phyloP scores from a whole-genome alignment of 805 yeast genomes.

The Pichia heedii region DNA sequence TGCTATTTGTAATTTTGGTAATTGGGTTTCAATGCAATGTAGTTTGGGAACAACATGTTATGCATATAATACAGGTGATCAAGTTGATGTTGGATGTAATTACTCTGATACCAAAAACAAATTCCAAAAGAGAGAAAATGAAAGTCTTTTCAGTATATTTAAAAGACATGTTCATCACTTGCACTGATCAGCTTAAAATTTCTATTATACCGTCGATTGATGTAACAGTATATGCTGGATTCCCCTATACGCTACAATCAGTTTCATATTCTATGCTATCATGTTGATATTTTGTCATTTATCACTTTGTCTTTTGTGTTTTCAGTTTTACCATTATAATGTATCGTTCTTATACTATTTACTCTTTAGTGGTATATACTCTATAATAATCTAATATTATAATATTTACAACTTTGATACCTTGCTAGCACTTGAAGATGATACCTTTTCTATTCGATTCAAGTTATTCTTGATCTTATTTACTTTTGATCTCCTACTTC shows the following conservation, averaged over 20 bases:
- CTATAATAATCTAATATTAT: not conserved
- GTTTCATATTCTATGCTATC: not conserved
- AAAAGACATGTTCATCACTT: conserved; percentile 12
- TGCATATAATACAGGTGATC: conserved; percentile 36
- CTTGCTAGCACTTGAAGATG: not conserved
- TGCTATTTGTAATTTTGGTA: conserved; percentile 48
- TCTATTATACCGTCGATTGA: too few relatives aligned
- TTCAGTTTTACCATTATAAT: not conserved
- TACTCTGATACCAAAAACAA: conserved; percentile 27
- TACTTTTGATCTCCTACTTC: not conserved
- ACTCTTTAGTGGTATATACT: not conserved
- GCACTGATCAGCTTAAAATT: not conserved
- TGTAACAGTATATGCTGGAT: not conserved
- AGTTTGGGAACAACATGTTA: conserved; percentile 57
- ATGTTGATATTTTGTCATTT: not conserved
- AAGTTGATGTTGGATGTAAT: conserved; percentile 44
- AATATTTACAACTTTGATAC: not conserved
- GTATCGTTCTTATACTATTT: too few relatives aligned
- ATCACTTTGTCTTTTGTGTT: not conserved
- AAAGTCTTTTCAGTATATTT: conserved; percentile 13
- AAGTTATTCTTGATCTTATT: conserved; percentile 2
- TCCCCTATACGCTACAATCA: not conserved
- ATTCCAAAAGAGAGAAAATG: conserved; percentile 24
- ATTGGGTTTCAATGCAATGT: conserved; percentile 50
- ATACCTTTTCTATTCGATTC: conserved; percentile 1